Base-by-base conservation (phyloP, 192 early-diverging fungal species). In the Backusella circina region DNA sequence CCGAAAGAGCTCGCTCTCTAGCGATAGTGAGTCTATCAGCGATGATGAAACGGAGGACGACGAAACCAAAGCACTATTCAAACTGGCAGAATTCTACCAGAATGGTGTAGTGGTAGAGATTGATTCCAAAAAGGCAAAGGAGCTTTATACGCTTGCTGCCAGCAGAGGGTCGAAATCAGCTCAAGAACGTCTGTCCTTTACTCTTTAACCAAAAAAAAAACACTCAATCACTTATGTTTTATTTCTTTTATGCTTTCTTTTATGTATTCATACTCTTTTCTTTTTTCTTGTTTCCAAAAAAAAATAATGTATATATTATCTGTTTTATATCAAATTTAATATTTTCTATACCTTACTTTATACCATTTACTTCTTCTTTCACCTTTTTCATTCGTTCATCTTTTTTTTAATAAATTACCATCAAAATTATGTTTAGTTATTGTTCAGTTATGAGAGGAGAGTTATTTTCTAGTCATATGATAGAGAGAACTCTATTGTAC, bases 21-120 rank as follows among this genome's bases (percentile, higher is more conserved):
- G 10, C 35, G 69, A 70, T 70, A 26, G 6, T 13, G 37, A 38
- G 6, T 38, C 39, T 15, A 26, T 36, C 10, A 38, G 67, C 9
- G 80, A 75, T 64, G 77, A 73, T 39, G 76, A 80, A 70, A 77
- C 66, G n/a, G 54, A 68, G 39, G 80, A 82, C 28, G 77, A 78
- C 6, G 44, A 76, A 35, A 77, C 74, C 13, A 73, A 74, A 51
- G 77, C 80, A 6, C 31, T 72, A 3, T 78, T 72, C 47, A 72
- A 66, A 67, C 6, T 78, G 8, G 80, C 76, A 10, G 76, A 78
- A 31, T 82, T 77, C 21, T 76, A 82, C 57, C 66, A 72, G n/a
- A 41, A 67, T n/a, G 80, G 80, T 7, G 33, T 75, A 6, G 71
- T 65, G 2, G 71, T 72, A 2, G n/a, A 51, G 2, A 33, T 26